Conservation (phyloP, 495 filamentous ascomycete species). For the Aspergillus incahuasiensis region DNA sequence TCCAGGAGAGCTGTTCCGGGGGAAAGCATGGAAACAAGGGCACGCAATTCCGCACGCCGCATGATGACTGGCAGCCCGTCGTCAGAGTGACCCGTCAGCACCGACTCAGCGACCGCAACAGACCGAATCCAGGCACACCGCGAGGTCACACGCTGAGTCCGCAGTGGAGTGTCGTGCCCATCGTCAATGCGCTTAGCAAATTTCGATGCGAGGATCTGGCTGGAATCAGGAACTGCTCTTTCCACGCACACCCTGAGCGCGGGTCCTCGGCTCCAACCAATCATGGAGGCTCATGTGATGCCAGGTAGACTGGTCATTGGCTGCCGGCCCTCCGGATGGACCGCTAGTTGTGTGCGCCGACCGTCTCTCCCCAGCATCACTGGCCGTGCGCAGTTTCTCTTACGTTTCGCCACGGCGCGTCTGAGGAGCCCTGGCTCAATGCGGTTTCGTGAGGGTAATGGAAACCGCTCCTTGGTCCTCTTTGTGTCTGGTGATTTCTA, state of each 20-base stretch:
- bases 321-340: background rate
- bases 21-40: constrained; percentile 9
- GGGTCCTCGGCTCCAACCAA: background rate
- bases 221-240: background rate
- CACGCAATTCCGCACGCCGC: constrained; percentile 16
- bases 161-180: constrained; percentile 14
- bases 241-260: constrained; percentile 2
- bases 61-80: constrained; percentile 11
- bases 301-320: background rate
- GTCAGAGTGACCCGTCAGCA: background rate
- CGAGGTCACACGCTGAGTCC: constrained; percentile 18
- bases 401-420: too few species aligned
- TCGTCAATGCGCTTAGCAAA: background rate
- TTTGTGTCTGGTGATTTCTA: background rate
- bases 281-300: background rate
- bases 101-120: background rate
- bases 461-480: constrained; percentile 23
- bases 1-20: constrained; percentile 15
- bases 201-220: constrained; percentile 3
- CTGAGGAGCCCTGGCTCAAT: background rate
- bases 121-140: constrained; percentile 11
- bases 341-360: background rate
- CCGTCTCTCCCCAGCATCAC: too few species aligned
- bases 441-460: constrained; percentile 34
- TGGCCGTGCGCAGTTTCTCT: too few species aligned